Conservation (phyloP, 306 rosid species). For the Rosa persica region DNA sequence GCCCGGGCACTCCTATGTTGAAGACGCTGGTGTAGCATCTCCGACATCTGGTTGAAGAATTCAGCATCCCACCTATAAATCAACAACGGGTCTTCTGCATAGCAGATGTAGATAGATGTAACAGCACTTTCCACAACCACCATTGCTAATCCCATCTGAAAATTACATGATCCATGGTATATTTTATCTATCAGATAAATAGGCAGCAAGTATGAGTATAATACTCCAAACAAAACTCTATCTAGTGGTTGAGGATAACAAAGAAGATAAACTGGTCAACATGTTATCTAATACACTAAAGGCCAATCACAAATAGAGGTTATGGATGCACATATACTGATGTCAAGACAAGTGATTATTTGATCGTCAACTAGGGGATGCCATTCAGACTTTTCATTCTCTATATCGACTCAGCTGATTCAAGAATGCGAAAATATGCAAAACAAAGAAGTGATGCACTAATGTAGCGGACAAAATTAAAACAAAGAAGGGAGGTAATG, state of each 20-base stretch:
- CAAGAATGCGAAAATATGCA: neutral
- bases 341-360: neutral
- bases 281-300: neutral
- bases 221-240: neutral
- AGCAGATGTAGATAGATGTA: slow-evolving; percentile 91
- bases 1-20: slow-evolving; percentile 80
- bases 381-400: neutral
- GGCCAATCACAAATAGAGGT: neutral
- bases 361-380: neutral
- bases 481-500: neutral
- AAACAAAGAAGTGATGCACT: neutral
- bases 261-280: neutral
- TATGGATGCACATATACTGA: neutral
- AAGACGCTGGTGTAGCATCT: slow-evolving; percentile 89
- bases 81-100: slow-evolving; percentile 92
- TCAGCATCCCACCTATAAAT: slow-evolving; percentile 94
- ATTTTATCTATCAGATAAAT: neutral
- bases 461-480: neutral
- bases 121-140: slow-evolving; percentile 98
- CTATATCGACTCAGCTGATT: neutral
- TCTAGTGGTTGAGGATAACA: neutral
- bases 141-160: slow-evolving; percentile 94
- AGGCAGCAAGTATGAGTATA: neutral
- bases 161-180: slow-evolving; percentile 10
- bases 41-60: slow-evolving; percentile 89